These are phyloP conservation scores for Phytopythium montanum DNA, from an alignment of 352 stramenopile genomes.

Conservation along the genomic window DNA sequence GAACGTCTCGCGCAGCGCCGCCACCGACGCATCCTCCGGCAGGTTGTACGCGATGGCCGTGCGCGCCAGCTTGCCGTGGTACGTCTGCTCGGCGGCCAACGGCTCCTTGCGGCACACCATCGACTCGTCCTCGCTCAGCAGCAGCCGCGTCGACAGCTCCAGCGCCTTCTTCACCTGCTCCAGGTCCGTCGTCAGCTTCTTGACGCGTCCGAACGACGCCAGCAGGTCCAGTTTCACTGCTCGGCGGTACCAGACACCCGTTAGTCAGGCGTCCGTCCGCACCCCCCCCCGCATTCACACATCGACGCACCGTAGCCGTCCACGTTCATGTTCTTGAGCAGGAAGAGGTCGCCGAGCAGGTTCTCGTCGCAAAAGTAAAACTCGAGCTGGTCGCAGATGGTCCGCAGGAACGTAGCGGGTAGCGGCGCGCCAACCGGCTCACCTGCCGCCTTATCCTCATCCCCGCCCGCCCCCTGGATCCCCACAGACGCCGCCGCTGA, in stretches of 20 bases:
- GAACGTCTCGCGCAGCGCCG: slow-evolving; percentile 82
- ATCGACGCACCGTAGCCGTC: slow-evolving; percentile 73
- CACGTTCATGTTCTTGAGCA: slow-evolving; percentile 90
- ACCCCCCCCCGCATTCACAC: no score
- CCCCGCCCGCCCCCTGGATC: slow-evolving; percentile 1
- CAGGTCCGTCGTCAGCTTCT: slow-evolving; percentile 84
- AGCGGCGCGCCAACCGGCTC: slow-evolving; percentile 32
- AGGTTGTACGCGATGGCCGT: slow-evolving; percentile 88
- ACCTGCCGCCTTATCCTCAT: slow-evolving; percentile 11
- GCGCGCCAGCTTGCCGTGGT: slow-evolving; percentile 81
- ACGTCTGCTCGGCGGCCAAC: slow-evolving; percentile 73
- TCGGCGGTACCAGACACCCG: slow-evolving; percentile 1
- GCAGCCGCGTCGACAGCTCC: slow-evolving; percentile 81
- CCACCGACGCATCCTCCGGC: slow-evolving; percentile 80
- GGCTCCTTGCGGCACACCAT: slow-evolving; percentile 88
- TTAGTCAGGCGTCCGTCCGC: background rate
- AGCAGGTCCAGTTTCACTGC: slow-evolving; percentile 81
- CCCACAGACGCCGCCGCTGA: background rate
- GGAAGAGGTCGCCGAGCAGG: slow-evolving; percentile 76
- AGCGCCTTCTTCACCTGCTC: slow-evolving; percentile 80
- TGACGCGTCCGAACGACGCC: slow-evolving; percentile 80
- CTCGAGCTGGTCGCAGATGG: slow-evolving; percentile 86
- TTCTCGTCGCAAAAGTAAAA: slow-evolving; percentile 90
- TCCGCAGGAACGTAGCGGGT: slow-evolving; percentile 78
- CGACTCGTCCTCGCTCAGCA: slow-evolving; percentile 77